Evolutionary conservation across 2,329 filamentous ascomycete species (phyloP), one percentile per base, ranked within the genome.

Genomic region (Aspergillus floridensis): DNA sequence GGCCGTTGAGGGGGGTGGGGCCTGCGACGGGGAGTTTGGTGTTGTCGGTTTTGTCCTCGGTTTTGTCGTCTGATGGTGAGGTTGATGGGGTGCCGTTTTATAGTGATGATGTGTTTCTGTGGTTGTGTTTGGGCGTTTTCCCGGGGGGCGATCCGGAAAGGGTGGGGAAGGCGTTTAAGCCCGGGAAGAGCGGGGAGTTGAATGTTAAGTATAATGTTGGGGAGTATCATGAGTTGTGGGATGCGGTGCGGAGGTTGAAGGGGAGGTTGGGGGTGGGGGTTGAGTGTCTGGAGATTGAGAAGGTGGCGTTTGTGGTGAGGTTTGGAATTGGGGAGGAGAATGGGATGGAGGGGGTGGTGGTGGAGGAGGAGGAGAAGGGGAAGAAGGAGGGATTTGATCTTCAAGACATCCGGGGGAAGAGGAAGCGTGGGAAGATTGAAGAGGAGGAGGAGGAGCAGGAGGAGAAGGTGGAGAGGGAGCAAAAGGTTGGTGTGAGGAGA

Each of bases 21-120:
- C 71, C 74, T 0, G 78, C 78, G 6, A 79, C 77, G 1, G 76
- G 76, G 2, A 78, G 77, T 1, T 65, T 80, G 21, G 68, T 80
- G 21, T 67, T 80, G 2, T 76, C 74, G 6, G 66, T 76, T 8
- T 19, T 41, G 38, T 7, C 5, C 16, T 12, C 14, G 11, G 10
- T 0, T 4, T 11, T 21, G 21, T 2, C 21, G 21, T 21, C 4
- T 35, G 32, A 35, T 35, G 71, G 63, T 3, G 67, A 70, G 0
- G 59, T 51, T 10, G 10, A n/a, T 2, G 46, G 22, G 19, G 59
- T 74, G 1, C 77, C 77, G 0, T 80, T 80, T 49, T 80, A 76
- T 60, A 77, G 76, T 44, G 78, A 80, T 48, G 77, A 80, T 62
- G 59, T 74, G 22, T 79, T 69, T 54, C 63, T 72, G 10, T 80